A percentile compares a stretch with the other conserved stretches of the same genome.
These are phyloP conservation scores for Neonectria magnoliae DNA, from an alignment of 2,329 filamentous ascomycete genomes.

Conservation along the genomic window DNA sequence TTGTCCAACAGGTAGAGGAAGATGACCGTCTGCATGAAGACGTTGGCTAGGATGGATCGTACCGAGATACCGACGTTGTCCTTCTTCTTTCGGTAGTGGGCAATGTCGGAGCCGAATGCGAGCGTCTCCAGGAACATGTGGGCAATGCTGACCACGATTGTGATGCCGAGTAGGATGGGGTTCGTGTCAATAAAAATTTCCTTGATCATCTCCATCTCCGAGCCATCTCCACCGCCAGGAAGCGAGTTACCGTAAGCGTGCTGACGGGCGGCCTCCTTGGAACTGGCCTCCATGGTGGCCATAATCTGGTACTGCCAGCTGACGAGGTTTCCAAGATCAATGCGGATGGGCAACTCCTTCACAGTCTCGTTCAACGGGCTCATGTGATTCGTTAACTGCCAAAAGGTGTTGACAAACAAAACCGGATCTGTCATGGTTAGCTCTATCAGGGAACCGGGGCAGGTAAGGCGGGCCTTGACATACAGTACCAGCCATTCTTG, in stretches of 20 bases:
- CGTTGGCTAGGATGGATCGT: conserved; percentile 94
- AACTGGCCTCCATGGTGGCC: conserved; percentile 84
- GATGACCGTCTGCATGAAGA: conserved; percentile 96
- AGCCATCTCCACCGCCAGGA: conserved; percentile 85
- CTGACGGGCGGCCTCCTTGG: conserved; percentile 83
- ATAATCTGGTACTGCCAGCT: conserved; percentile 92
- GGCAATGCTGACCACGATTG: conserved; percentile 82
- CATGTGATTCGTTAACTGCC: conserved; percentile 95
- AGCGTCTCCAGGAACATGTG: conserved; percentile 97
- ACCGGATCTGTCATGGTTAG: conserved; percentile 68
- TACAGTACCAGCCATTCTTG: conserved; percentile 89
- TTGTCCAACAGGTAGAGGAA: conserved; percentile 98
- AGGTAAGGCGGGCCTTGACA: conserved; percentile 35
- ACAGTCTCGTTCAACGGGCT: conserved; percentile 90
- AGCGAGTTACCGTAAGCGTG: conserved; percentile 78
- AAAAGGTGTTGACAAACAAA: conserved; percentile 94
- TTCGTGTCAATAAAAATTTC: conserved; percentile 95
- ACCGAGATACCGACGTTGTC: conserved; percentile 97
- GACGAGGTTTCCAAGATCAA: conserved; percentile 82
- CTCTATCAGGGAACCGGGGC: not conserved
- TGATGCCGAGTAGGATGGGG: conserved; percentile 86
- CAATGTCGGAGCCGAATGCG: conserved; percentile 96
- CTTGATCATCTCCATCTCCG: conserved; percentile 97
- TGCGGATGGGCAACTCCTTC: conserved; percentile 80
- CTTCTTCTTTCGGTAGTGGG: conserved; percentile 99